These are phyloP conservation scores for Cutaneotrichosporon spelunceum DNA, from an alignment of 1,284 basidiomycete species.

Conservation along the genomic window DNA sequence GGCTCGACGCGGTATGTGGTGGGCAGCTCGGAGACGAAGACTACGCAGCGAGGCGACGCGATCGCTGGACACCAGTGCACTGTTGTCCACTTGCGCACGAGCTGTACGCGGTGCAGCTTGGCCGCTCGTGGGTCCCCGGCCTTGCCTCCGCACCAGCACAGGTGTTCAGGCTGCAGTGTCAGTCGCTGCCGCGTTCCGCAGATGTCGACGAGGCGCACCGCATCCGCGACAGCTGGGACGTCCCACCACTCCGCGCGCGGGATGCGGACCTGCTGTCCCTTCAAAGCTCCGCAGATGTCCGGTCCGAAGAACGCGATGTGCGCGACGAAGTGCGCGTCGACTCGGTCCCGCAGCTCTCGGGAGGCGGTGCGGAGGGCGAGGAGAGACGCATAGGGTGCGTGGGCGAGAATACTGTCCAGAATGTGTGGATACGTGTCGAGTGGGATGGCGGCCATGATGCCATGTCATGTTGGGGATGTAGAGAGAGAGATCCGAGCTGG, in stretches of 20 bases:
- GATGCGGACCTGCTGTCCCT: neutral
- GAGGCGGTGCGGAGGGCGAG: constrained; percentile 7
- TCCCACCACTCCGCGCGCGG: neutral
- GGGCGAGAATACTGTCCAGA: constrained; percentile 8
- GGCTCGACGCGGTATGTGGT: neutral
- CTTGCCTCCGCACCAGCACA: neutral
- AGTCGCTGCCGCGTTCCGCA: too few relatives aligned
- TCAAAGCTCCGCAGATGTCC: neutral
- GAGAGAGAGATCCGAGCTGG: neutral
- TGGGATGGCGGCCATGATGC: constrained; percentile 1
- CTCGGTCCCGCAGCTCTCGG: neutral
- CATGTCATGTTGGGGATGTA: too few relatives aligned
- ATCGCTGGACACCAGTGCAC: neutral
- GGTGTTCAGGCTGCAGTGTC: too few relatives aligned
- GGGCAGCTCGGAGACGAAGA: neutral
- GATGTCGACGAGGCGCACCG: neutral
- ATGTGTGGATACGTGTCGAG: constrained; percentile 12
- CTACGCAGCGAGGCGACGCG: neutral
- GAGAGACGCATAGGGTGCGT: constrained; percentile 3
- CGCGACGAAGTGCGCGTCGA: neutral
- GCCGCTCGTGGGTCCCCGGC: neutral
- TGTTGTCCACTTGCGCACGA: neutral
- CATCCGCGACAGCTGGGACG: neutral
- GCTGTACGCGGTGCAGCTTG: neutral
- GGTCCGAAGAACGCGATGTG: neutral